Conservation (phyloP, 169 alveolate species). For the Plasmodium blacklocki region DNA sequence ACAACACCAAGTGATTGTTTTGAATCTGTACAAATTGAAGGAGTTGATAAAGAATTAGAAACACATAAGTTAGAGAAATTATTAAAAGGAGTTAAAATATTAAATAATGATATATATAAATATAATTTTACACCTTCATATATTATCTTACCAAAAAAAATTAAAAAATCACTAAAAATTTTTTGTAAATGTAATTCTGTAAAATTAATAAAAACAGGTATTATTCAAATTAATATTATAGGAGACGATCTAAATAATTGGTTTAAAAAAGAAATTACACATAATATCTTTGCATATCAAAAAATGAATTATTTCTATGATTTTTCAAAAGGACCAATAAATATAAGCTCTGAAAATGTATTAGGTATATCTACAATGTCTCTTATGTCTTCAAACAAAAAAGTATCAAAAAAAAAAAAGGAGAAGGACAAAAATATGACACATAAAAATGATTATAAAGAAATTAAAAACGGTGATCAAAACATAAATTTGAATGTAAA, state of each 20-base stretch:
- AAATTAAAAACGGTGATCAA: background rate
- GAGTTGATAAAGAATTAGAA: constrained; percentile 46
- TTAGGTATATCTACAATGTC: background rate
- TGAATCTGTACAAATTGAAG: constrained; percentile 59
- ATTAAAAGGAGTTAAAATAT: constrained; percentile 31
- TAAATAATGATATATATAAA: constrained; percentile 29
- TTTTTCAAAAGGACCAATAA: constrained; percentile 44
- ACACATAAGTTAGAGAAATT: constrained; percentile 30
- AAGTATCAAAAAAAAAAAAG: background rate
- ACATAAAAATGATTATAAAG: background rate
- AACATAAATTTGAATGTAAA: background rate
- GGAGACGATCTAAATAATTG: constrained; percentile 64
- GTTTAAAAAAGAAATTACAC: constrained; percentile 53
- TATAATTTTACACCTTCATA: constrained; percentile 65
- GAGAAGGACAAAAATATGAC: too few relatives aligned
- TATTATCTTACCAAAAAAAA: constrained; percentile 45
- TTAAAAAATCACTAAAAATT: constrained; percentile 30
- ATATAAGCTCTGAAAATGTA: constrained; percentile 54
- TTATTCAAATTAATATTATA: constrained; percentile 40
- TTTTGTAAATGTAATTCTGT: constrained; percentile 60
- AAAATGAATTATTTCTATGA: constrained; percentile 36
- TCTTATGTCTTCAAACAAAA: background rate
- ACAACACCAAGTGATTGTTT: constrained; percentile 56
- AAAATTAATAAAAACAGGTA: constrained; percentile 20
- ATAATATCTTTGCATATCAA: constrained; percentile 30